Base-by-base conservation (phyloP, 192 early-diverging fungal species). In the Umbelopsis isabellina region DNA sequence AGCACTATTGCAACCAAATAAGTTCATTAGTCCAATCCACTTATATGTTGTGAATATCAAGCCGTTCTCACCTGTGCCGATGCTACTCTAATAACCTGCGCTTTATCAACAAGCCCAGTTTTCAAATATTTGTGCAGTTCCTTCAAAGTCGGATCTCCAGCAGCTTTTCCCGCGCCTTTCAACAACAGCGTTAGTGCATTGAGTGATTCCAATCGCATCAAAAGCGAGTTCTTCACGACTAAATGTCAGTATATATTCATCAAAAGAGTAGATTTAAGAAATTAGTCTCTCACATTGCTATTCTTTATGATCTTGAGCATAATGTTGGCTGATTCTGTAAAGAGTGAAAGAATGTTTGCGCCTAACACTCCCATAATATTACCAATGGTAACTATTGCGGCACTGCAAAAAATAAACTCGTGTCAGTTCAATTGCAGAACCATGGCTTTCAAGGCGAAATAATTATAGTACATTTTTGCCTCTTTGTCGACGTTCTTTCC, bases 361-460 rank as follows among this genome's bases (percentile, higher is more conserved):
- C 93, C 92, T 10, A 93, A 75, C 1, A 87, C 82, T 65, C 93
- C 92, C 72, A 94, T 91, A 23, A 98, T 79, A 22, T 84, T 83
- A 1, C 96, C 95, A 6, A 92, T 84, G 45, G 88, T 88, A 61
- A 87, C 77, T 16, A 97, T 85, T 0, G 93, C 88, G 2, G 93
- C 90, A n/a, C 91, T 93, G 69, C n/a, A 46, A 37, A 67, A 55
- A 67, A 67, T 33, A 23, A 11, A 11, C 3, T 8, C 15, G 37
- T 64, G 22, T 46, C n/a, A 15, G 4, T 49, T 7, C 21, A 47
- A 20, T 37, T 48, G 49, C 48, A 12, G 27, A 25, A 30, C 48
- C 44, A 15, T 72, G 20, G 21, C 30, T 10, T 53, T 13, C 22
- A 49, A 41, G 6, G 37, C 20, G n/a, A 11, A 35, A 12, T 15